These are phyloP conservation scores for Bacterosira constricta DNA, from an alignment of 108 stramenopile species.

Conservation along the genomic window DNA sequence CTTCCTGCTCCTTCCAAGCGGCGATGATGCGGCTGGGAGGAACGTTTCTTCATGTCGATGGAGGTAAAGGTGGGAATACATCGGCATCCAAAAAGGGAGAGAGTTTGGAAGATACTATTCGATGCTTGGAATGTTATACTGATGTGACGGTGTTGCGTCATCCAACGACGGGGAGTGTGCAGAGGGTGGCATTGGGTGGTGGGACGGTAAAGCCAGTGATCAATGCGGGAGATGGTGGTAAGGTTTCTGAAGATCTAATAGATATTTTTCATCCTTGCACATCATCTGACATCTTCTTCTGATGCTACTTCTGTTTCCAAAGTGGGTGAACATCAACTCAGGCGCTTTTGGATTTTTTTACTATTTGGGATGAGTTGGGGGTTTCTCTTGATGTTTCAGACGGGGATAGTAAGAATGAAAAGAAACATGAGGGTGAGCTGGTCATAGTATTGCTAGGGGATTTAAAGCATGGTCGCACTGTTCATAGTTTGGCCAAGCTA, in stretches of 20 bases:
- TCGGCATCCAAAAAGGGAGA: conserved; percentile 95
- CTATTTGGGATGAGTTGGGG: conserved; percentile 84
- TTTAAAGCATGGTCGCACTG: conserved; percentile 97
- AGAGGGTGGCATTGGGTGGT: conserved; percentile 40
- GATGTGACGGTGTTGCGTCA: conserved; percentile 94
- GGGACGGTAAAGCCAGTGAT: conserved; percentile 76
- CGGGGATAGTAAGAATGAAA: conserved; percentile 15
- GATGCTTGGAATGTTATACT: conserved; percentile 88
- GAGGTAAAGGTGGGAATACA: conserved; percentile 57
- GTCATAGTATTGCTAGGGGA: conserved; percentile 89
- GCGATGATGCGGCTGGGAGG: conserved; percentile 95
- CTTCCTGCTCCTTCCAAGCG: conserved; percentile 94
- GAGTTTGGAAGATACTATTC: conserved; percentile 91
- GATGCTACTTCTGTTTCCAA: neutral
- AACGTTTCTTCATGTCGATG: conserved; percentile 80
- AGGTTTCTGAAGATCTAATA: neutral
- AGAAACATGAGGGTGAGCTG: conserved; percentile 29
- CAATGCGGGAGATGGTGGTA: conserved; percentile 95
- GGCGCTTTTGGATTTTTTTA: conserved; percentile 96
- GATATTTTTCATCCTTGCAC: neutral
- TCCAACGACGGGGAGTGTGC: conserved; percentile 77
- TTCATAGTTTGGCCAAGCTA: conserved; percentile 92
- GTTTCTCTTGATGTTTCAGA: conserved; percentile 4
- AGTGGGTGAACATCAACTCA: conserved; percentile 97
- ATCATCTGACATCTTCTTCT: neutral